Evolutionary conservation across 2,329 filamentous ascomycete genomes (phyloP).

Genomic region (Aspergillus sp.): DNA sequence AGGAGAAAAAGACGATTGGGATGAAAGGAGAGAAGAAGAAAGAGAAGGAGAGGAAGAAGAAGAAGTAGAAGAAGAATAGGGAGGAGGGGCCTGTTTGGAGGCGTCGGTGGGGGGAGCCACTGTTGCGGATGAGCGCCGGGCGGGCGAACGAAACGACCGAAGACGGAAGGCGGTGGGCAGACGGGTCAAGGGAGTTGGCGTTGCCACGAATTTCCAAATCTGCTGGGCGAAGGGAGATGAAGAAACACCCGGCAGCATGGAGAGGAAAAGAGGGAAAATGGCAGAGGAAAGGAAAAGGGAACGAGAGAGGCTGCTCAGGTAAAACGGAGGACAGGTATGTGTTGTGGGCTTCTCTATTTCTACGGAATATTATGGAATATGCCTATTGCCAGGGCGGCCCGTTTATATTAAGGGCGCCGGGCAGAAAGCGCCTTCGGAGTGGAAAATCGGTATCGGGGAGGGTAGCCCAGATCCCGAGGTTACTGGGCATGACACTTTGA

Average conservation of each 20-base stretch:
- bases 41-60: constrained; percentile 19
- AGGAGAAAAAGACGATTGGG: constrained; percentile 7
- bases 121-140: constrained; percentile 29
- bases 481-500: background rate
- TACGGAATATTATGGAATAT: background rate
- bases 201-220: background rate
- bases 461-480: constrained; percentile 7
- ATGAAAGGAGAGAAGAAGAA: constrained; percentile 9
- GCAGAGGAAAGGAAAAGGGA: background rate
- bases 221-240: background rate
- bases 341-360: background rate
- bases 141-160: constrained; percentile 15
- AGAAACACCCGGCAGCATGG: background rate
- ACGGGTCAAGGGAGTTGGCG: constrained; percentile 24
- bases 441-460: constrained; percentile 8
- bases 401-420: background rate
- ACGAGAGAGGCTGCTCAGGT: background rate
- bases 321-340: background rate
- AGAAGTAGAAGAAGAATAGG: constrained; percentile 17
- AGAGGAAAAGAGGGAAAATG: background rate
- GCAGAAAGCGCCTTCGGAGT: constrained; percentile 5
- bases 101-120: constrained; percentile 33
- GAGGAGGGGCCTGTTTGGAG: constrained; percentile 23
- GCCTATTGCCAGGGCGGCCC: background rate
- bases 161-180: constrained; percentile 29